Base-by-base conservation (phyloP, 495 filamentous ascomycete species). In the Cenococcum geophilum region DNA sequence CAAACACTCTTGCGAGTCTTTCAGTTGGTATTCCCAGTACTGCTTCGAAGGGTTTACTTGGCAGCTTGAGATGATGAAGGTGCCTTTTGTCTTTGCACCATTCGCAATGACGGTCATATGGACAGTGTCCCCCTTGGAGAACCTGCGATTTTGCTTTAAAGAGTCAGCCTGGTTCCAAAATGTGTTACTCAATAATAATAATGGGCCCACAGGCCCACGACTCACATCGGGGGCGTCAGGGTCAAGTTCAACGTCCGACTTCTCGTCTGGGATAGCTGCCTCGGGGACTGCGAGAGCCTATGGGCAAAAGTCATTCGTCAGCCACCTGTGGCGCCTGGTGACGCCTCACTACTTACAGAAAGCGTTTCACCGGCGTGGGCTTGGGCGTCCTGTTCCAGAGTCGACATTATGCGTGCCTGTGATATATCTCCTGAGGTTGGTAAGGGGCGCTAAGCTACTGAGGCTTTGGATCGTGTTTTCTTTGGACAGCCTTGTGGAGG, bases 11-110 rank as follows among this genome's bases (percentile, higher is more conserved):
- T 16, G 6, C 14, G 32, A 12, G 18, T 62, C 50, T n/a, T 35
- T 55, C 37, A 66, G 18, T 50, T 62, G 59, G 37, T 66, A 66
- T n/a, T 59, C 48, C 59, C 59, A 66, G 52, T 58, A 52, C 5
- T 27, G 18, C 64, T 59, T 23, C 10, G 45, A 49, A 4, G 16
- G 4, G 27, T 21, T 35, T 35, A n/a, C 16, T 16, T 45, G 59
- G 12, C 55, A 23, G 3, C 18, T 47, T 12, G 32, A 32, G 12
- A 66, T 37, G 0, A 32, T 62, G 50, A 66, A 66, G 21, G 22
- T 14, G 47, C 58, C 48, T 52, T 16, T 57, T 59, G 45, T 61
- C 34, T 4, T 14, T 5, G 16, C 25, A 12, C 14, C 22, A 22
- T 42, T 56, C 22, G 6, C 18, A 27, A 49, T 32, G 20, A 27